A percentile compares a stretch with the other conserved stretches of the same genome.
Evolutionary conservation across 2,329 filamentous ascomycete genomes (phyloP).

Genomic region (Xenoacremonium recifei): DNA sequence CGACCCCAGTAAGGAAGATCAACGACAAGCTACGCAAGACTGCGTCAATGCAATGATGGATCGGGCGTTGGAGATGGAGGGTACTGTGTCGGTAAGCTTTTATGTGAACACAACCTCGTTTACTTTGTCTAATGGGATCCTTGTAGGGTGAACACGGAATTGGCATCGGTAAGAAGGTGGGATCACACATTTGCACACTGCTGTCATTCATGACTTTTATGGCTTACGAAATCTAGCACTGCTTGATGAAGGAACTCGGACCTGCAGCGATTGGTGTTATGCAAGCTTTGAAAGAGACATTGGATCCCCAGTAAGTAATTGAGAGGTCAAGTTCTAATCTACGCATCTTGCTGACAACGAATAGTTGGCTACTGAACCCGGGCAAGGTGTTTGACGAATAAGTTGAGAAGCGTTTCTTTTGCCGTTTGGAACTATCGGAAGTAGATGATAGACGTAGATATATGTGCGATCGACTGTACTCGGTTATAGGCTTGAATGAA

Average conservation of each 20-base stretch:
- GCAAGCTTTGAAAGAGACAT: conserved; percentile 60
- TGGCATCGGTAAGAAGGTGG: conserved; percentile 68
- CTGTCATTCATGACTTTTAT: background rate
- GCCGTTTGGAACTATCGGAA: no score
- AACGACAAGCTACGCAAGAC: conserved; percentile 53
- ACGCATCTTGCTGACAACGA: background rate
- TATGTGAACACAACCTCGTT: conserved; percentile 18
- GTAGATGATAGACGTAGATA: no score
- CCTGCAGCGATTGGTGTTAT: conserved; percentile 63
- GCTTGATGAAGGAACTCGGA: conserved; percentile 62
- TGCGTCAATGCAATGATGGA: conserved; percentile 70
- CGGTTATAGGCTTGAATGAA: no score
- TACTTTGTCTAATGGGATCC: conserved; percentile 14
- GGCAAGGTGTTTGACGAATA: conserved; percentile 63
- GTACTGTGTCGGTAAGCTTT: conserved; percentile 60
- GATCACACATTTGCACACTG: conserved; percentile 37
- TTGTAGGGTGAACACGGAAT: conserved; percentile 64
- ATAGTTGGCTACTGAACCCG: conserved; percentile 64
- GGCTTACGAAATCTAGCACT: conserved; percentile 30
- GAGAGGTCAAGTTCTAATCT: no score
- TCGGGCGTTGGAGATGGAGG: conserved; percentile 67
- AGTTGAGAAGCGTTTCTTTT: no score
- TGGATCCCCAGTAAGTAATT: conserved; percentile 53
- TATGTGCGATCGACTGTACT: no score
- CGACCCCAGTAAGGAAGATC: conserved; percentile 50